phyloP scores from a whole-genome alignment of 2,329 filamentous ascomycete species.

The Cryphonectria radicalis region DNA sequence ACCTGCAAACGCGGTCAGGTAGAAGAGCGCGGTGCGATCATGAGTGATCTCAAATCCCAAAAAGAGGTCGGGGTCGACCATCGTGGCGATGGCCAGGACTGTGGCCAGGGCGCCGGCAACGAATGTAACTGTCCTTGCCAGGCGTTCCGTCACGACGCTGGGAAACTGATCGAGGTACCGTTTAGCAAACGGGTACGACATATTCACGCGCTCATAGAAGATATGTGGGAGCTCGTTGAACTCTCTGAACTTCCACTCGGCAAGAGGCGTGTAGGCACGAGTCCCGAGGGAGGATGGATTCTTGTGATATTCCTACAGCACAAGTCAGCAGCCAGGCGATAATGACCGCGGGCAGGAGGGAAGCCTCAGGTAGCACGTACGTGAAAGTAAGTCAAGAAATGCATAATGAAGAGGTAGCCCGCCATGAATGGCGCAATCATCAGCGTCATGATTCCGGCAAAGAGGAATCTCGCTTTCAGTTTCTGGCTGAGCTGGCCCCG shows the following conservation, averaged over 20 bases:
- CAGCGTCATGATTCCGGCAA: conserved; percentile 85
- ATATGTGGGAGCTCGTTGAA: conserved; percentile 96
- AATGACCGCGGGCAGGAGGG: background rate
- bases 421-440: conserved; percentile 85
- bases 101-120: conserved; percentile 84
- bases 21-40: conserved; percentile 88
- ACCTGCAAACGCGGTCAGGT: conserved; percentile 79
- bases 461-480: conserved; percentile 76
- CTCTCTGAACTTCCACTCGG: conserved; percentile 97
- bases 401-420: conserved; percentile 83
- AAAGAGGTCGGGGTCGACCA: conserved; percentile 91
- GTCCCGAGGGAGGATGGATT: conserved; percentile 87
- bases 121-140: conserved; percentile 84
- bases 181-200: conserved; percentile 92
- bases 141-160: conserved; percentile 87
- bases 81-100: conserved; percentile 79
- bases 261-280: conserved; percentile 87
- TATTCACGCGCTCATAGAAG: conserved; percentile 86
- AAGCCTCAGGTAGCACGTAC: conserved; percentile 48
- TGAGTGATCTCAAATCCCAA: conserved; percentile 89
- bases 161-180: conserved; percentile 96
- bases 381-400: conserved; percentile 95
- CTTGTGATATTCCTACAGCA: conserved; percentile 84
- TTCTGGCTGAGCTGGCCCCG: conserved; percentile 78
- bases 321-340: conserved; percentile 9